phyloP scores from a whole-genome alignment of 768 basidiomycete genomes.

The Suillus placidus region DNA sequence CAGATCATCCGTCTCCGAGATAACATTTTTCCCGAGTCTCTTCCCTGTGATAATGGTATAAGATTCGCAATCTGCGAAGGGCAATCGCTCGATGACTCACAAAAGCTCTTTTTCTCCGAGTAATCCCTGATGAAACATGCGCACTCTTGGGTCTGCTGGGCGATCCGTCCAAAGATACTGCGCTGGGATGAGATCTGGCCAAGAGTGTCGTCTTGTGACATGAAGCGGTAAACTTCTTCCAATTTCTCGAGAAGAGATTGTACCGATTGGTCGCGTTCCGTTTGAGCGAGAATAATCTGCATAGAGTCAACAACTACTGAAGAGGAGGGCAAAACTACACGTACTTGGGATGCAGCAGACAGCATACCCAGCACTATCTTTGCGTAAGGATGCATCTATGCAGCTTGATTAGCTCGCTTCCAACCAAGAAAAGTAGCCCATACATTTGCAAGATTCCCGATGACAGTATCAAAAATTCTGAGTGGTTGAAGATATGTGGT shows the following conservation, averaged over 20 bases:
- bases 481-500: constrained; percentile 8
- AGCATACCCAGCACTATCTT: constrained; percentile 11
- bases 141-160: constrained; percentile 28
- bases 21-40: background rate
- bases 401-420: background rate
- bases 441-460: background rate
- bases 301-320: background rate
- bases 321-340: background rate
- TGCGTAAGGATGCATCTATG: constrained; percentile 12
- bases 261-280: constrained; percentile 2
- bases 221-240: constrained; percentile 1
- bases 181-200: background rate
- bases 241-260: constrained; percentile 2
- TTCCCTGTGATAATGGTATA: background rate
- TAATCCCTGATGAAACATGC: constrained; percentile 33
- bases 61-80: too few relatives aligned
- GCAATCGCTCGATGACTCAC: constrained; percentile 13
- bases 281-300: constrained; percentile 10
- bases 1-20: background rate
- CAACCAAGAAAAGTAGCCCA: background rate
- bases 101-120: constrained; percentile 22
- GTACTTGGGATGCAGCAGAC: constrained; percentile 5
- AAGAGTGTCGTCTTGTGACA: constrained; percentile 4
- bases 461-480: background rate
- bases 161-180: constrained; percentile 6